These are phyloP conservation scores for Aegilops tauschii DNA, from an alignment of 176 grass and related monocot species.

Conservation along the genomic window DNA sequence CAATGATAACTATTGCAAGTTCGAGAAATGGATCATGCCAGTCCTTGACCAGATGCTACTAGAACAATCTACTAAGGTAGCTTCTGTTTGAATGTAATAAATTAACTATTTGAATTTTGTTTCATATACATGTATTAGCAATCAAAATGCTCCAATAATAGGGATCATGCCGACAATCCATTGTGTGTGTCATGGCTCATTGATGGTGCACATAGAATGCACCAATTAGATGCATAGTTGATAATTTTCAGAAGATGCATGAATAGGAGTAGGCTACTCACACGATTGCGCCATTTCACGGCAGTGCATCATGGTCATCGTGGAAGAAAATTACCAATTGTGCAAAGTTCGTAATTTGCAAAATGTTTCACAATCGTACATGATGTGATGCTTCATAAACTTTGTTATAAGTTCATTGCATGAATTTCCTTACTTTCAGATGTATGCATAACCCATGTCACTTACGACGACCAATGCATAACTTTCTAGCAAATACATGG, in stretches of 20 bases:
- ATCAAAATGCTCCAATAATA: not conserved
- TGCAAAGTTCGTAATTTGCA: too few species aligned
- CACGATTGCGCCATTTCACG: not conserved
- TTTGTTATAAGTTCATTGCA: too few species aligned
- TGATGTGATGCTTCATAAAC: too few species aligned
- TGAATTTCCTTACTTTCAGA: too few species aligned
- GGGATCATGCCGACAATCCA: not conserved
- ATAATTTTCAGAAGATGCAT: not conserved
- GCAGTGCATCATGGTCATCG: not conserved
- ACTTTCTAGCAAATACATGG: not conserved
- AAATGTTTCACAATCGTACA: too few species aligned
- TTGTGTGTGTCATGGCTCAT: too few species aligned
- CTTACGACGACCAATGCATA: too few species aligned
- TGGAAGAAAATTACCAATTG: not conserved
- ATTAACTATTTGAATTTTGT: not conserved
- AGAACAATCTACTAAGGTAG: conserved; percentile 80
- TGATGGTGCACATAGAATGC: not conserved
- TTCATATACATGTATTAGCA: not conserved
- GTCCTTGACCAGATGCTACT: conserved; percentile 73
- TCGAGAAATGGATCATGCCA: conserved; percentile 96
- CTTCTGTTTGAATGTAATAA: not conserved
- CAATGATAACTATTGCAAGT: conserved; percentile 98
- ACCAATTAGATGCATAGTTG: not conserved
- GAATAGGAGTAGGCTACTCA: not conserved
- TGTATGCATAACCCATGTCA: too few species aligned